Evolutionary conservation across 2,329 filamentous ascomycete species (phyloP), one percentile per base, ranked within the genome.

Genomic region (Pseudocercospora eumusae): DNA sequence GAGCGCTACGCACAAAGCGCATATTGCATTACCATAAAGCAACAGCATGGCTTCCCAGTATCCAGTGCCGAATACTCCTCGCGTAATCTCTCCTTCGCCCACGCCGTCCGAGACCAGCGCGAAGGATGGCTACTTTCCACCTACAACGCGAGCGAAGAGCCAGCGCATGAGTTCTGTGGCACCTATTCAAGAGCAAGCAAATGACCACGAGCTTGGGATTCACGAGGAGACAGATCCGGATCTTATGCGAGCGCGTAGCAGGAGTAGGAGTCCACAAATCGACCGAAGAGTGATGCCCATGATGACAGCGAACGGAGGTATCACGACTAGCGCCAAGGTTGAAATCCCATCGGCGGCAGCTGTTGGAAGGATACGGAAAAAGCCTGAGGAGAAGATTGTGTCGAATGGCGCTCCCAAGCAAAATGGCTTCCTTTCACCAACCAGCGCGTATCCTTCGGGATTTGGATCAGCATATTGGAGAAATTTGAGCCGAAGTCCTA

Each of bases 51-150:
- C 65, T 21, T 78, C 80, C 53, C 79, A 80, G 70, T 80, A 84
- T 66, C 80, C 81, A 69, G 81, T 95, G 61, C 92, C 93, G 61
- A 84, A 84, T 61, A 95, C 89, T 60, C 92, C 92, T 71, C 88
- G 92, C 73, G 90, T 97, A 69, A 96, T 95, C 69, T 96, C 92
- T 11, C 92, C 93, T 44, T 95, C 92, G 59, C 92, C 93, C 44
- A 88, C 89, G 1, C 86, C 86, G 1, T 88, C 86, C 21, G 86
- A 88, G 61, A 75, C 73, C 45, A 82, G 82, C 67, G 83, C 66
- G 21, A 76, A 74, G 67, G 78, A 88, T 73, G 83, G 83, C 64
- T 88, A 96, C 76, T 86, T 86, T 67, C 89, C 87, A 9, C 91
- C 91, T 5, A 82, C 87, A 64, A 96, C 92, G 64, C 86, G 92